Conservation (phyloP, 2,329 filamentous ascomycete genomes). For the Nigrograna mackinnonii region DNA sequence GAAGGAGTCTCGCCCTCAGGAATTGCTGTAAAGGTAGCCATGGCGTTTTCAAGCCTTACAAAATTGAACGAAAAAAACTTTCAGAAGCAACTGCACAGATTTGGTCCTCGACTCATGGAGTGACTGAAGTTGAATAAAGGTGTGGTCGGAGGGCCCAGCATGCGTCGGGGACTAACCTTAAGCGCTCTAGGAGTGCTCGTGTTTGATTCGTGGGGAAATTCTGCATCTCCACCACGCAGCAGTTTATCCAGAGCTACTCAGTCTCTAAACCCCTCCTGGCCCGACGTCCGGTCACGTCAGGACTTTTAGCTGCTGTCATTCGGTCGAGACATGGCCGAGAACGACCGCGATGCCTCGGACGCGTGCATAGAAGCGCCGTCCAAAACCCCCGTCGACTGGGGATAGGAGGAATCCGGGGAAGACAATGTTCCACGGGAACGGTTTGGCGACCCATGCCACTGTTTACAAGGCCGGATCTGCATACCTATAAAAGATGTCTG, state of each 20-base stretch:
- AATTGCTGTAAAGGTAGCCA: slow-evolving; percentile 76
- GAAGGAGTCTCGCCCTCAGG: slow-evolving; percentile 62
- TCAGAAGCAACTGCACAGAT: too few relatives aligned
- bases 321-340: slow-evolving; percentile 8
- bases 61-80: neutral
- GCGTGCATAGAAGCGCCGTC: too few relatives aligned
- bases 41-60: slow-evolving; percentile 36
- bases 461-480: too few relatives aligned
- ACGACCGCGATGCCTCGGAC: slow-evolving; percentile 3
- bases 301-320: slow-evolving; percentile 3
- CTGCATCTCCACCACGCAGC: too few relatives aligned
- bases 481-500: too few relatives aligned
- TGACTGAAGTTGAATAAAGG: neutral
- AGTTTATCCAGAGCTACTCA: slow-evolving; percentile 7
- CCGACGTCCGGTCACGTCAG: slow-evolving; percentile 4
- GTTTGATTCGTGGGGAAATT: slow-evolving; percentile 19
- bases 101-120: neutral
- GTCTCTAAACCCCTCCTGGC: slow-evolving; percentile 2
- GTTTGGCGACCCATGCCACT: too few relatives aligned
- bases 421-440: too few relatives aligned
- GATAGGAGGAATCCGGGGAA: too few relatives aligned
- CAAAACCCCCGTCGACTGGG: too few relatives aligned
- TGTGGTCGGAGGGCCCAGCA: too few relatives aligned
- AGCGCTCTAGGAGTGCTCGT: slow-evolving; percentile 1
- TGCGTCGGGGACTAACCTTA: neutral